Percentiles rank a stretch among this genome's conserved stretches.
Evolutionary conservation across 2,329 filamentous ascomycete species (phyloP).

Genomic region (Cytospora chrysosperma): DNA sequence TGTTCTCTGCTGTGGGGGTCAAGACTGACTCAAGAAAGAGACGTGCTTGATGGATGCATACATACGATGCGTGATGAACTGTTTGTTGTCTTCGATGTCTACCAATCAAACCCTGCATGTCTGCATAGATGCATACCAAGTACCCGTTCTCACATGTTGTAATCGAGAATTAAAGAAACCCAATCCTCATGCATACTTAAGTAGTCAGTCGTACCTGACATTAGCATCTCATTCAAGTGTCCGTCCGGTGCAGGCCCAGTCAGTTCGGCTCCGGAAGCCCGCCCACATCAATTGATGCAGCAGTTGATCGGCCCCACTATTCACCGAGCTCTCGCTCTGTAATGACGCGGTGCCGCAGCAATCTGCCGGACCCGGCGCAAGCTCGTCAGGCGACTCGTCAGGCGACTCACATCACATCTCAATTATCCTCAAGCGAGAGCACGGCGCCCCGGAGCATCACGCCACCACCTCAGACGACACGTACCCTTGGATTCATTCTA

Average conservation of each 20-base stretch:
- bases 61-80: not conserved
- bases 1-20: not conserved
- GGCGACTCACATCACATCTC: too few relatives aligned
- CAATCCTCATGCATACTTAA: too few relatives aligned
- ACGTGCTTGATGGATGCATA: not conserved
- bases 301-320: constrained; percentile 1
- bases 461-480: not conserved
- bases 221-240: not conserved
- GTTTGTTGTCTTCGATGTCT: not conserved
- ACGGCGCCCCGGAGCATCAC: not conserved
- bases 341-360: constrained; percentile 6
- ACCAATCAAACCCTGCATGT: not conserved
- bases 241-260: not conserved
- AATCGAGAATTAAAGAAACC: too few relatives aligned
- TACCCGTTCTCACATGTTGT: too few relatives aligned
- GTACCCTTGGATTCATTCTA: too few relatives aligned
- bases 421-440: not conserved
- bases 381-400: not conserved
- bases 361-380: not conserved
- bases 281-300: too few relatives aligned
- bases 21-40: too few relatives aligned
- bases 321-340: constrained; percentile 11
- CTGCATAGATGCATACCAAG: not conserved
- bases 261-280: constrained; percentile 2
- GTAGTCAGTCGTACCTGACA: too few relatives aligned